These are phyloP conservation scores for Debaryomycetaceae sp. DNA, from an alignment of 1,139 yeast species.

Conservation along the genomic window DNA sequence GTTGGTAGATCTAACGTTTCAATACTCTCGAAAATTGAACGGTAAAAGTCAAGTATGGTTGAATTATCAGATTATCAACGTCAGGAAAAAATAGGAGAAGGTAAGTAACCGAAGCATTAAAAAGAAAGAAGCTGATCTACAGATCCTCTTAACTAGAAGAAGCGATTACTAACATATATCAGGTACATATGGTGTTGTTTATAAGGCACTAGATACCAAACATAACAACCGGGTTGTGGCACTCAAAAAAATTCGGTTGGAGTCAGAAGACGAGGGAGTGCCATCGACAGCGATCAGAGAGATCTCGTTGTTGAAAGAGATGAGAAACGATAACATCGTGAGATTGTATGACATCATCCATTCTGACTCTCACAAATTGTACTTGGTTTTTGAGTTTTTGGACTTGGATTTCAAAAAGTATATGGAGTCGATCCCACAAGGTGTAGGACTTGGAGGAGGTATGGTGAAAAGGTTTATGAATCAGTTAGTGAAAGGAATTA, in stretches of 20 bases:
- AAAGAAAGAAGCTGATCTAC: background rate
- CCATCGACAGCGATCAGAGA: constrained; percentile 98
- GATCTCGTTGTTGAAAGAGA: constrained; percentile 87
- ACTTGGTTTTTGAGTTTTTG: constrained; percentile 88
- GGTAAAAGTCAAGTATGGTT: constrained; percentile 48
- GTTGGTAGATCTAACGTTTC: background rate
- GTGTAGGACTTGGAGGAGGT: constrained; percentile 83
- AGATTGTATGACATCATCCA: constrained; percentile 91
- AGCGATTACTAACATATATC: constrained; percentile 10
- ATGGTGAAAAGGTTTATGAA: constrained; percentile 92
- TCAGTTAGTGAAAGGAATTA: constrained; percentile 88
- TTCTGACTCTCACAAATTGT: constrained; percentile 91
- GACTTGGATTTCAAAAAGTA: constrained; percentile 94
- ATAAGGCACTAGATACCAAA: constrained; percentile 87
- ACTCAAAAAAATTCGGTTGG: constrained; percentile 87
- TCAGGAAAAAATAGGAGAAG: constrained; percentile 96
- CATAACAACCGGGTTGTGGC: constrained; percentile 94
- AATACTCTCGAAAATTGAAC: background rate
- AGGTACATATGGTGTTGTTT: constrained; percentile 96
- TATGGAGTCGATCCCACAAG: constrained; percentile 94
- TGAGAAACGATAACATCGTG: constrained; percentile 90
- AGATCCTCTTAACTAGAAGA: background rate
- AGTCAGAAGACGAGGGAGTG: constrained; percentile 97
- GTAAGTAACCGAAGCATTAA: constrained; percentile 20
- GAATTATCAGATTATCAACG: constrained; percentile 89